Evolutionary conservation across 2,329 filamentous ascomycete genomes (phyloP).

Genomic region (Colletotrichum acutatum): DNA sequence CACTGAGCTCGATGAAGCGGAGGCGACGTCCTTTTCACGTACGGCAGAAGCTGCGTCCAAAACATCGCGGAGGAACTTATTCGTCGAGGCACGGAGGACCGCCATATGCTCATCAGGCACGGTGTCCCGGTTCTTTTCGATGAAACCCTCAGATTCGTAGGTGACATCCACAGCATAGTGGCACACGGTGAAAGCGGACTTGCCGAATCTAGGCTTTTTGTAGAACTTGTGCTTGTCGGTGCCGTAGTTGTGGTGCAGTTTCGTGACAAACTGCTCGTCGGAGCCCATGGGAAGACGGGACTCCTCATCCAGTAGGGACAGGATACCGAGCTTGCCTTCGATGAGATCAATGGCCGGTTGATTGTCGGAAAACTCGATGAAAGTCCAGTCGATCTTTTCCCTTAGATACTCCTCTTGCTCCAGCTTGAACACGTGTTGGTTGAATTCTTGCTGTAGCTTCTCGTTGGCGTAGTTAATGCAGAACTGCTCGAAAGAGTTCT

Average conservation of each 20-base stretch:
- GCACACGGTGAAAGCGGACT: constrained; percentile 96
- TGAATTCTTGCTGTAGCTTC: constrained; percentile 99
- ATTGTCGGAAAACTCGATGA: constrained; percentile 99
- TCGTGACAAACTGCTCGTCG: constrained; percentile 96
- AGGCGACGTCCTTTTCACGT: constrained; percentile 85
- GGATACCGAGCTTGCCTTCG: constrained; percentile 93
- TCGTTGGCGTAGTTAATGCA: constrained; percentile 99
- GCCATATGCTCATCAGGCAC: constrained; percentile 99
- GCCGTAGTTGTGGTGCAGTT: constrained; percentile 93
- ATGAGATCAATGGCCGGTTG: constrained; percentile 99
- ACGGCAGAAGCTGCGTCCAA: constrained; percentile 87
- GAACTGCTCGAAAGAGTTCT: constrained; percentile 99
- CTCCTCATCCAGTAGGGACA: constrained; percentile 94
- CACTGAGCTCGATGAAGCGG: constrained; percentile 75
- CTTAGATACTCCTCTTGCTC: constrained; percentile 98
- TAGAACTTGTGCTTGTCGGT: constrained; percentile 95
- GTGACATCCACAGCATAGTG: constrained; percentile 99
- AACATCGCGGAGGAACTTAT: constrained; percentile 85
- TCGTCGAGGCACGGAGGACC: constrained; percentile 84
- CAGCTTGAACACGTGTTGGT: constrained; percentile 98
- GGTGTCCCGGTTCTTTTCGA: constrained; percentile 99
- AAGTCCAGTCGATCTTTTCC: constrained; percentile 98
- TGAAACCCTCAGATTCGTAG: constrained; percentile 98
- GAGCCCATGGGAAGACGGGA: constrained; percentile 96
- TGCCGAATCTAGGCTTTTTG: constrained; percentile 98